Percentiles rank a stretch among this genome's conserved stretches.
phyloP scores from a whole-genome alignment of 2,329 filamentous ascomycete genomes.

The Hypoxylon sp. region DNA sequence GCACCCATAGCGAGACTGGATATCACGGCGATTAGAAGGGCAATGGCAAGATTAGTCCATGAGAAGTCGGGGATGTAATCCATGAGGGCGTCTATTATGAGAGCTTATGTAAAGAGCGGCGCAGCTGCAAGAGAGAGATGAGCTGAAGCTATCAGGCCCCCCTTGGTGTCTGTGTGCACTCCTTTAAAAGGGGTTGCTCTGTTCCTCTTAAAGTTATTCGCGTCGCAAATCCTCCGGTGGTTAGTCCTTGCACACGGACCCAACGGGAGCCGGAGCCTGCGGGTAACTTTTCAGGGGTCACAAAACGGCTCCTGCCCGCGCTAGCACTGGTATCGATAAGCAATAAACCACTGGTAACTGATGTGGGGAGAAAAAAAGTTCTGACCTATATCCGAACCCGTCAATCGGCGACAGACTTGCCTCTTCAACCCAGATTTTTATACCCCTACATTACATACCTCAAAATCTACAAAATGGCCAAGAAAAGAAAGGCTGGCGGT shows the following conservation, averaged over 20 bases:
- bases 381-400: conserved; percentile 1
- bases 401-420: too few relatives aligned
- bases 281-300: conserved; percentile 5
- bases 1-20: conserved; percentile 70
- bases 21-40: conserved; percentile 52
- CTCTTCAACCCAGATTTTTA: not conserved
- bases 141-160: conserved; percentile 13
- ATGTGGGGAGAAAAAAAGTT: conserved; percentile 36
- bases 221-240: too few relatives aligned
- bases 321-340: not conserved
- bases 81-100: conserved; percentile 32
- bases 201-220: too few relatives aligned
- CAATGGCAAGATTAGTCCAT: conserved; percentile 42
- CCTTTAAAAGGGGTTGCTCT: too few relatives aligned
- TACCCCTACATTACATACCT: not conserved
- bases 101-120: conserved; percentile 5
- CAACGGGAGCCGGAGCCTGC: not conserved
- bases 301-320: not conserved
- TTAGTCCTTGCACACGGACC: too few relatives aligned
- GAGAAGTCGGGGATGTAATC: conserved; percentile 27
- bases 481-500: conserved; percentile 77
- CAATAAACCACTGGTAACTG: conserved; percentile 15
- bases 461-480: conserved; percentile 62
- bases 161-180: not conserved
- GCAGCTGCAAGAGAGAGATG: not conserved